Base-by-base conservation (phyloP, 2,329 filamentous ascomycete genomes). In the Pseudophaeomoniella oleicola region DNA sequence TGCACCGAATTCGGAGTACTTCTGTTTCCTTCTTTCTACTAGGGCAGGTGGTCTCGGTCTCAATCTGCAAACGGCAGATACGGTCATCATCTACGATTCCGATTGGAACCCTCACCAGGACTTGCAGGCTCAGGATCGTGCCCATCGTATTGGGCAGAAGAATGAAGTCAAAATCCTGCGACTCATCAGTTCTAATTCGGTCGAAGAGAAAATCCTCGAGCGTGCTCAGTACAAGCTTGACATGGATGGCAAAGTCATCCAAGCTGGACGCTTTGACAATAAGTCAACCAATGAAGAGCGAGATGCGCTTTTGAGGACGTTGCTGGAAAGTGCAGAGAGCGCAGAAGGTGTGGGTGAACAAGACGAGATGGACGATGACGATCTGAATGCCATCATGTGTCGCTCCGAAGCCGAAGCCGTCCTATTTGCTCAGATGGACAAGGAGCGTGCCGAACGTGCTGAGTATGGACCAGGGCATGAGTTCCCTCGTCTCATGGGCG, bases 51-150 rank as follows among this genome's bases (percentile, higher is more conserved):
- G 90, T 73, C 72, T 98, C 9, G 90, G 90, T 71, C 72, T 98
- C 47, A 98, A 98, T 53, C 60, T 98, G 57, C 90, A 98, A 60
- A 94, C 88, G 32, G 90, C 90, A 30, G 90, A 98, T 59, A 98
- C 90, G 1, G 90, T 98, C 64, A 94, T 98, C 60, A 98, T 98
- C 53, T 98, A 94, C 62, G 90, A 98, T 55, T 98, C 90, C 0
- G 90, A 98, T 64, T 98, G 90, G 90, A 98, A 98, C 59, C 90
- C 90, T 55, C 88, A 96, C 56, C 90, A 98, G 60, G 90, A 98
- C 81, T 67, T 98, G 60, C 90, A 98, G 59, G 90, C 90, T 11
- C 90, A 98, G 56, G 90, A 98, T 80, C 90, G 90, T 78, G 90
- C 90, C 33, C 90, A 98, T 76, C 88, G 90, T 81, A 98, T 98